Evolutionary conservation across 495 filamentous ascomycete species (phyloP), one percentile per base, ranked within the genome.

Genomic region (Lentithecium fluviatile): DNA sequence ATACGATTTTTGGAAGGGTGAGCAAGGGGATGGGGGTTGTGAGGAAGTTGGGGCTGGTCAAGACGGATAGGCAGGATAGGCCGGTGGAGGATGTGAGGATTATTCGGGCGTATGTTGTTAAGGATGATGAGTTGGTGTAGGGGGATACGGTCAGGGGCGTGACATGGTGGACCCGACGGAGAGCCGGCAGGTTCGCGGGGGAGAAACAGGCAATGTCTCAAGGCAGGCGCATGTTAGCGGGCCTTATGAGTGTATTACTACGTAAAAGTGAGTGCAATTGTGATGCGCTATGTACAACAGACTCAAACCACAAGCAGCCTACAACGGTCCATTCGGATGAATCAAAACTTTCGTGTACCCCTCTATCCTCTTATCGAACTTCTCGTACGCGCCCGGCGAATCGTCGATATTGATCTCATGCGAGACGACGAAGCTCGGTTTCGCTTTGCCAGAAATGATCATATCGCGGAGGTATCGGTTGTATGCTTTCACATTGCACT

Each of bases 1-100:
- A 98, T 75, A 96, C 94, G 6, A 96, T 98, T 65, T 98, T 98
- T 71, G 94, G 95, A 8, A 77, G 95, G 43, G 91, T 98, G 23
- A 94, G 90, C 75, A 84, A 74, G 56, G 94, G 94, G 7, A 83
- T 98, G 80, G 74, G 79, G 36, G 79, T 95, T 7, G 88, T 98
- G 42, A 85, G 90, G 77, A 79, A 92, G 52, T 91, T 98, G 87
- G 95, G 94, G 2, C 72, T 94, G 57, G 91, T 95, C 38, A 94
- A 89, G 79, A 96, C 90, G 1, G 90, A 84, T 17, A 69, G 67
- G 17, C 88, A 90, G 58, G 94, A 98, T 73, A 74, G 87, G 67
- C 94, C 94, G 2, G 68, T 82, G 45, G 89, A 93, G 63, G 86
- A 95, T 67, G 84, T 98, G 32, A 91, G 82, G 75, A 95, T 98